Evolutionary conservation across 768 basidiomycete species (phyloP).

Genomic region (Lactarius psammicola): DNA sequence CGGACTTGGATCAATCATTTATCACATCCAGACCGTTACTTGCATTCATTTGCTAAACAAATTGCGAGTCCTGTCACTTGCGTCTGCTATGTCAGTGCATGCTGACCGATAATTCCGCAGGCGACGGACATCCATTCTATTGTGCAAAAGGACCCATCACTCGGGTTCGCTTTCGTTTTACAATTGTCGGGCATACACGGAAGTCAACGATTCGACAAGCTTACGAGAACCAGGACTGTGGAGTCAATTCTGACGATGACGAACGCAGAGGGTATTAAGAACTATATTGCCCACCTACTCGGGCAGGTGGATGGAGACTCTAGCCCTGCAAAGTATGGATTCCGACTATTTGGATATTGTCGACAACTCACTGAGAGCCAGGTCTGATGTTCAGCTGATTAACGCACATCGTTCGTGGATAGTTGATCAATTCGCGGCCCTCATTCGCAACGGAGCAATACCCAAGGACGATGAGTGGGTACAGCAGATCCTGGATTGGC

Average conservation of each 20-base stretch:
- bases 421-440: constrained; percentile 75
- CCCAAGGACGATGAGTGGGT: constrained; percentile 83
- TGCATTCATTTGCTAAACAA: constrained; percentile 85
- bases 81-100: constrained; percentile 4
- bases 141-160: constrained; percentile 69
- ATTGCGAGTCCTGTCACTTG: constrained; percentile 52
- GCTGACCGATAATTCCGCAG: constrained; percentile 38
- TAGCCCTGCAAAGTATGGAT: constrained; percentile 43
- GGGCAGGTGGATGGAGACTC: constrained; percentile 54
- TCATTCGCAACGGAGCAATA: constrained; percentile 76
- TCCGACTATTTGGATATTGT: neutral
- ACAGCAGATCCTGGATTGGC: constrained; percentile 71
- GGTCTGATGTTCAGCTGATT: constrained; percentile 46
- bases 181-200: constrained; percentile 84
- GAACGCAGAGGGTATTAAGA: constrained; percentile 69
- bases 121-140: constrained; percentile 72
- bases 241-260: constrained; percentile 78
- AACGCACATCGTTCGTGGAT: constrained; percentile 75
- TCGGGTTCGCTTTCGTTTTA: constrained; percentile 82
- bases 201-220: constrained; percentile 82
- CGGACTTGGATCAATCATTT: constrained; percentile 96
- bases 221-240: constrained; percentile 91
- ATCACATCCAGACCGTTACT: constrained; percentile 79
- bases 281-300: constrained; percentile 72
- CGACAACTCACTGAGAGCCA: constrained; percentile 31